Percentiles rank a stretch among this genome's conserved stretches.
Evolutionary conservation across 345 rosid species (phyloP).

Genomic region (Trapa incisa): DNA sequence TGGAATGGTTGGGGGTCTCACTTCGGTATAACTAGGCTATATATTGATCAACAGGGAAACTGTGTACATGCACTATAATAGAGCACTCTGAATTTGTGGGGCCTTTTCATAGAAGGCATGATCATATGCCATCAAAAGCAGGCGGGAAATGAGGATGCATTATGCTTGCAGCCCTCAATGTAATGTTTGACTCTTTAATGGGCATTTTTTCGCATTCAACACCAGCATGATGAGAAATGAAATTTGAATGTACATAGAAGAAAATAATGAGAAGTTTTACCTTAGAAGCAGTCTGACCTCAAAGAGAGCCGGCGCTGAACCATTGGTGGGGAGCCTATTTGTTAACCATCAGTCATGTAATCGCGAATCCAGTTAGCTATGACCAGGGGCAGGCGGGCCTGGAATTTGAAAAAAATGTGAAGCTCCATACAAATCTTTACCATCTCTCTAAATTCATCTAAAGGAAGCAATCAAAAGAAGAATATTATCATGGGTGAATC

Average conservation of each 20-base stretch:
- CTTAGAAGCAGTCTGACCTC: not conserved
- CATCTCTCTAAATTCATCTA: not conserved
- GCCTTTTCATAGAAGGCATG: constrained; percentile 1
- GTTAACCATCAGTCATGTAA: not conserved
- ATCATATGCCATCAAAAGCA: constrained; percentile 13
- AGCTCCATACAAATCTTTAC: not conserved
- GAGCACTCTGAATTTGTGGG: not conserved
- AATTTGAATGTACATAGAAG: constrained; percentile 7
- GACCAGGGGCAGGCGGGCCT: not conserved
- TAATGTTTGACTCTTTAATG: constrained; percentile 25
- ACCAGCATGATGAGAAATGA: constrained; percentile 21
- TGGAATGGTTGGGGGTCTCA: not conserved
- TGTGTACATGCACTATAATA: not conserved
- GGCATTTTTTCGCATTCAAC: constrained; percentile 19
- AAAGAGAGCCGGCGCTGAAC: not conserved
- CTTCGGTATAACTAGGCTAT: too few species aligned
- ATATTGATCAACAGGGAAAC: not conserved
- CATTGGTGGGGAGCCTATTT: not conserved
- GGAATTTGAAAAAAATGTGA: not conserved
- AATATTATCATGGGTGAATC: constrained; percentile 5
- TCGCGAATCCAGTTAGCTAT: not conserved
- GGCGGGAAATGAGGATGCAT: constrained; percentile 8
- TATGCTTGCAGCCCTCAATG: constrained; percentile 25
- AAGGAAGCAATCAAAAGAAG: constrained; percentile 1
- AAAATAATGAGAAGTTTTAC: not conserved